Base-by-base conservation (phyloP, 108 stramenopile genomes). In the Nitzschia sp. region DNA sequence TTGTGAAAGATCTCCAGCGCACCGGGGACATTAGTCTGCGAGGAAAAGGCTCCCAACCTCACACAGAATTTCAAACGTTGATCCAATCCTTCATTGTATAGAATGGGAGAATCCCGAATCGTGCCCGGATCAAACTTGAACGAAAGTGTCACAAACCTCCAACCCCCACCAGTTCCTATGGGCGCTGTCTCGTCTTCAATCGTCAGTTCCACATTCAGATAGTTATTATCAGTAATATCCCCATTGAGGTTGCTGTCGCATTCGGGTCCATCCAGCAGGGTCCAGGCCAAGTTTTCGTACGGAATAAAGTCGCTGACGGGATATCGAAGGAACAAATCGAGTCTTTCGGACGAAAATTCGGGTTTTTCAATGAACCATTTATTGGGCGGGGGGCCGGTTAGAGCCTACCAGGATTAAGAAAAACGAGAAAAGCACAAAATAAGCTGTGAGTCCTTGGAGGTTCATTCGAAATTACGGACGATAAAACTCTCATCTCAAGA, bases 341-440 rank as follows among this genome's bases (percentile, higher is more conserved):
- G 31, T 29, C 30, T 11, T 3, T 57, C 56, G 28, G 16, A 6
- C 6, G 56, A 17, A 57, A 57, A 57, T 28, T 11, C 21, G 56
- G 56, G 56, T 28, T 15, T 29, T 25, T 13, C 56, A 57, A 57
- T 57, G 56, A 28, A 57, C 56, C 56, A 57, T 57, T 57, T 11
- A 5, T 4, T 57, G 4, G 31, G 56, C 5, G 56, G 56, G 4
- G 56, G 30, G 23, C 19, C n/a, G n/a, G 6, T 19, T 15, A n/a
- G 38, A 11, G 38, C 6, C 38, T 41, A 13, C 13, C 38, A 41
- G 6, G 38, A n/a, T n/a, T n/a, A n/a, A n/a, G n/a, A n/a, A n/a
- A n/a, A n/a, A n/a, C n/a, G n/a, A n/a, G n/a, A n/a, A n/a, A n/a
- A n/a, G n/a, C n/a, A n/a, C n/a, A n/a, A n/a, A n/a, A n/a, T n/a